phyloP scores from a whole-genome alignment of 805 yeast species.

The Nakazawaea populi region DNA sequence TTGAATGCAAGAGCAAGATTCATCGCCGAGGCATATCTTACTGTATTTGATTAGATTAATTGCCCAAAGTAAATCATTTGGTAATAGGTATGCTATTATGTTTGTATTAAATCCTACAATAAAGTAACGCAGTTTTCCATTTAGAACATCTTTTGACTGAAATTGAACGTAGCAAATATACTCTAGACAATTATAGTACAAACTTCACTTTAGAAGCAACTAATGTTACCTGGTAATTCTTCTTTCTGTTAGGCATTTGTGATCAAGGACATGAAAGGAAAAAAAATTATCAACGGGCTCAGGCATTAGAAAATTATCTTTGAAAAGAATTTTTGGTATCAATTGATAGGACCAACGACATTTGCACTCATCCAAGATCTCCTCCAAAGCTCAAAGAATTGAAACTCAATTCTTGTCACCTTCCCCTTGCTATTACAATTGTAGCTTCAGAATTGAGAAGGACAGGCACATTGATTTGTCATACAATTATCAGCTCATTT shows the following conservation, averaged over 20 bases:
- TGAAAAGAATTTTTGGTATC: neutral
- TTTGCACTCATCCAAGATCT: too few species aligned
- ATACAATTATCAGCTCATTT: too few species aligned
- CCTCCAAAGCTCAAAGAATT: too few species aligned
- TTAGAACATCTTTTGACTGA: neutral
- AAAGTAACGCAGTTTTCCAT: neutral
- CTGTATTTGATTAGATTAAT: slow-evolving; percentile 67
- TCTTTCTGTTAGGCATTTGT: neutral
- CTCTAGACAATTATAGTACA: too few species aligned
- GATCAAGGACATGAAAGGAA: neutral
- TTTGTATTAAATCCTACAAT: too few species aligned
- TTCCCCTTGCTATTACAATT: too few species aligned
- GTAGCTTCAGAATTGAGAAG: too few species aligned
- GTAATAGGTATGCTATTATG: neutral
- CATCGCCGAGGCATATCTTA: slow-evolving; percentile 92
- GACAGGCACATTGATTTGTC: too few species aligned
- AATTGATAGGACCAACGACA: neutral
- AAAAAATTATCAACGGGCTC: neutral
- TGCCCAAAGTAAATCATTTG: neutral
- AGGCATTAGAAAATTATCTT: neutral
- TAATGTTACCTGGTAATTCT: too few species aligned
- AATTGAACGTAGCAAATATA: too few species aligned
- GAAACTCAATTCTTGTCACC: too few species aligned
- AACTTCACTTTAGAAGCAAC: too few species aligned
- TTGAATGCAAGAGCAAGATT: slow-evolving; percentile 96